These are phyloP conservation scores for Huiozyma naganishii DNA, from an alignment of 805 yeast genomes.

Conservation along the genomic window DNA sequence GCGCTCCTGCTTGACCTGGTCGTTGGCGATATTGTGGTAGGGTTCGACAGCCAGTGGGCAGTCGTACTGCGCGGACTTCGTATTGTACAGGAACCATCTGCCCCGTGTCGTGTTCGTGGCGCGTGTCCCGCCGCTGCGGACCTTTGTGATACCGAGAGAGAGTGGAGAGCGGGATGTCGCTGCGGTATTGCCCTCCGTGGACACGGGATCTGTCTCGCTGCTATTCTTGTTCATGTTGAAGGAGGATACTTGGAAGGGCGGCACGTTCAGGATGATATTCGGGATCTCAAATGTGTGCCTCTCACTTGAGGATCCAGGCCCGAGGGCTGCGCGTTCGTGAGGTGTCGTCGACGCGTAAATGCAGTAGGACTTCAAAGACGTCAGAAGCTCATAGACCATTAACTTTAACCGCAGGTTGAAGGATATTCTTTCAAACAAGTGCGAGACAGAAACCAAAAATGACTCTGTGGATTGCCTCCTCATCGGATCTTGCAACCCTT, in stretches of 20 bases:
- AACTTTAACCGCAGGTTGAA: slow-evolving; percentile 22
- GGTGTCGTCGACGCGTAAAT: slow-evolving; percentile 13
- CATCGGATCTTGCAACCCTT: slow-evolving; percentile 6
- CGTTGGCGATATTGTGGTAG: slow-evolving; percentile 18
- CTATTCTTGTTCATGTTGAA: slow-evolving; percentile 5
- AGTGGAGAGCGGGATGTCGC: neutral
- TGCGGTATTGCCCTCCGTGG: neutral
- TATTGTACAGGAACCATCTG: slow-evolving; percentile 20
- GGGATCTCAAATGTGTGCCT: slow-evolving; percentile 11
- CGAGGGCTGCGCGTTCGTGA: neutral
- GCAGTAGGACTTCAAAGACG: slow-evolving; percentile 22
- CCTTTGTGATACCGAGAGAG: neutral
- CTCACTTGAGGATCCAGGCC: neutral
- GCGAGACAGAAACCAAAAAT: slow-evolving; percentile 12
- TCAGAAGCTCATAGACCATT: slow-evolving; percentile 23
- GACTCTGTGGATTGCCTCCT: neutral
- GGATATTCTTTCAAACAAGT: slow-evolving; percentile 18
- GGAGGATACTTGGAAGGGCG: slow-evolving; percentile 27
- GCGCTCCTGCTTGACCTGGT: slow-evolving; percentile 12
- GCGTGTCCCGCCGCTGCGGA: neutral
- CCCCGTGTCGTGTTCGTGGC: neutral
- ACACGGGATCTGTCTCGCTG: neutral
- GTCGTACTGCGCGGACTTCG: slow-evolving; percentile 8
- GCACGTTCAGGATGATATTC: slow-evolving; percentile 13
- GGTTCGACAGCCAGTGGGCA: slow-evolving; percentile 16